Conservation (phyloP, 1,139 yeast species). For the Pichia sp. region DNA sequence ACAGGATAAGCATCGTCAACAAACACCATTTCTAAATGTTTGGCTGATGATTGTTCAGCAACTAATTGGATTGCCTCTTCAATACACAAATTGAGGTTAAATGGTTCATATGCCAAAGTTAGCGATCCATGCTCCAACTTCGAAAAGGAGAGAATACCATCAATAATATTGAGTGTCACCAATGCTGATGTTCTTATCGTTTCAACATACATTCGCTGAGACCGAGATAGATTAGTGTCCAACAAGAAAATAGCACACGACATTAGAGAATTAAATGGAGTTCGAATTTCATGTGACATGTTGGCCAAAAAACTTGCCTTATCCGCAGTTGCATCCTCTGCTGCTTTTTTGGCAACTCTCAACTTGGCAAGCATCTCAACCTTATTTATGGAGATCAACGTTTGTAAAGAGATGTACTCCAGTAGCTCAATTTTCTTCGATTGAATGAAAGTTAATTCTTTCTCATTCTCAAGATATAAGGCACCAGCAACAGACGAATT, state of each 20-base stretch:
- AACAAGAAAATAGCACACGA: constrained; percentile 48
- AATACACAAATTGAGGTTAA: constrained; percentile 43
- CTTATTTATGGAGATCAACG: constrained; percentile 47
- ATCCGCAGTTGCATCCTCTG: constrained; percentile 54
- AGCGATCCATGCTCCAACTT: constrained; percentile 53
- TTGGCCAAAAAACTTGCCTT: constrained; percentile 54
- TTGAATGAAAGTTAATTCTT: constrained; percentile 21
- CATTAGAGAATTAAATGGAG: constrained; percentile 50
- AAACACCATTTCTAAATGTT: constrained; percentile 42
- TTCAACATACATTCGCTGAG: constrained; percentile 49
- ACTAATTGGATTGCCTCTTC: constrained; percentile 47
- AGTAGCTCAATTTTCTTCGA: constrained; percentile 34
- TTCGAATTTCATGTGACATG: constrained; percentile 54
- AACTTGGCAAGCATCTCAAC: constrained; percentile 42
- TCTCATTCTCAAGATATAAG: constrained; percentile 38
- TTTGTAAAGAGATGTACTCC: constrained; percentile 45
- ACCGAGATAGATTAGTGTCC: constrained; percentile 40
- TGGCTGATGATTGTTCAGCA: constrained; percentile 45
- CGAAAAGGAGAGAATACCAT: constrained; percentile 50
- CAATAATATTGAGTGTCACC: constrained; percentile 48
- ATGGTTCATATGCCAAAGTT: constrained; percentile 41
- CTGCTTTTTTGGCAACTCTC: constrained; percentile 47
- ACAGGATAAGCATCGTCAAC: constrained; percentile 38
- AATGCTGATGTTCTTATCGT: constrained; percentile 46
- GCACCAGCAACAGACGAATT: constrained; percentile 41